Base-by-base conservation (phyloP, 2,329 filamentous ascomycete genomes). In the Colletotrichum destructivum region DNA sequence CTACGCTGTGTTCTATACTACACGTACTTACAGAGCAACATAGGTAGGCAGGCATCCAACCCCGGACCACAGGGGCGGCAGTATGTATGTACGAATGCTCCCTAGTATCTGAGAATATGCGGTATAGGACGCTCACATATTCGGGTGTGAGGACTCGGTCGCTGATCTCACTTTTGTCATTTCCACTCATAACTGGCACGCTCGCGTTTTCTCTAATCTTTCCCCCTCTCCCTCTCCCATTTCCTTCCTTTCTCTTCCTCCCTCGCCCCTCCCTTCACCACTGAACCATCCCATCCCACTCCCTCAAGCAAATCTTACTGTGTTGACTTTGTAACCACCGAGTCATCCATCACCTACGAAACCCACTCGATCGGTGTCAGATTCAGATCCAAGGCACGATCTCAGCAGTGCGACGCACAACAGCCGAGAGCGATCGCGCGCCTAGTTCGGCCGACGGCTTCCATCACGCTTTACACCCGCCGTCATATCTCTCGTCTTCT, bases 111-210 rank as follows among this genome's bases (percentile, higher is more conserved):
- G 31, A 47, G 67, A 55, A 57, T 62, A 68, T 18, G 44, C n/a
- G 6, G 21, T 51, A 52, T 31, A 68, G 35, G 46, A 57, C 64
- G 46, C 65, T 57, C 69, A 68, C 35, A 68, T 62, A 67, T 68
- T 49, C 59, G 64, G 64, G 52, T 55, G 57, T 52, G 26, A 69
- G 64, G 16, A 55, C 18, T 69, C 49, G 16, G 23, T 51, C 61
- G 66, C 66, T 61, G 70, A 57, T 72, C 66, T 72, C 66, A 61
- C 31, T 56, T 61, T 55, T 70, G 61, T 66, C 55, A 62, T 55
- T 66, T 70, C 61, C 55, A 65, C 62, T 61, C 61, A 57, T 62
- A 66, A 67, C 49, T 49, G 42, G 44, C 62, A 55, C 55, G 21
- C 31, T 31, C 35, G 55, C 47, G 38, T 61, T 51, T 66, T 47